Conservation (phyloP, 768 basidiomycete genomes). For the Fistulinella prunicolor region DNA sequence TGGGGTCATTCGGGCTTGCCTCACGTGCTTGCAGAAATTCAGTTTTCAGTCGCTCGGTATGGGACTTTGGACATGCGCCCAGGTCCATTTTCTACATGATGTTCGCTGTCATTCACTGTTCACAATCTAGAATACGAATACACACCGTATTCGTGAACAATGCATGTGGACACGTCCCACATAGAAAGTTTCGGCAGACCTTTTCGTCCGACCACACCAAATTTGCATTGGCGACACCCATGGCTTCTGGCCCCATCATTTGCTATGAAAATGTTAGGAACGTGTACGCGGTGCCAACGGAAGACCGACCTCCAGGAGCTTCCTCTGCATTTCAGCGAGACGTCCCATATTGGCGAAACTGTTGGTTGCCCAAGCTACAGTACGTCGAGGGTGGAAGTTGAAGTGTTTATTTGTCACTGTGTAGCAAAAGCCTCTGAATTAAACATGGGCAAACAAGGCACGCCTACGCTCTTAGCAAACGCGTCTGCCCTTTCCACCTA, state of each 20-base stretch:
- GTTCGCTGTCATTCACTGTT: slow-evolving; percentile 1
- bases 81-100: slow-evolving; percentile 92
- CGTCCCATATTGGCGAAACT: slow-evolving; percentile 69
- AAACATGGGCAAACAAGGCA: slow-evolving; percentile 27
- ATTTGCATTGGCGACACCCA: slow-evolving; percentile 93
- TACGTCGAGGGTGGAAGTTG: slow-evolving; percentile 7
- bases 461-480: slow-evolving; percentile 1
- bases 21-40: slow-evolving; percentile 83
- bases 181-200: slow-evolving; percentile 97
- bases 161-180: slow-evolving; percentile 97
- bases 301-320: slow-evolving; percentile 70
- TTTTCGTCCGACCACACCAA: slow-evolving; percentile 94
- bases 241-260: slow-evolving; percentile 99
- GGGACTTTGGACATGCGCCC: slow-evolving; percentile 94
- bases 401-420: slow-evolving; percentile 28
- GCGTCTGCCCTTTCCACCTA: no score
- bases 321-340: slow-evolving; percentile 96
- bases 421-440: slow-evolving; percentile 24
- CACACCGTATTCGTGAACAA: slow-evolving; percentile 97
- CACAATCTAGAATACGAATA: slow-evolving; percentile 11
- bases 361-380: background rate
- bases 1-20: slow-evolving; percentile 71
- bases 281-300: slow-evolving; percentile 15
- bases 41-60: slow-evolving; percentile 89
- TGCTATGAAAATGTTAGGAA: slow-evolving; percentile 51